These are phyloP conservation scores for Tritrichomonas foetus DNA, from an alignment of 208 protist genomes.

Conservation along the genomic window DNA sequence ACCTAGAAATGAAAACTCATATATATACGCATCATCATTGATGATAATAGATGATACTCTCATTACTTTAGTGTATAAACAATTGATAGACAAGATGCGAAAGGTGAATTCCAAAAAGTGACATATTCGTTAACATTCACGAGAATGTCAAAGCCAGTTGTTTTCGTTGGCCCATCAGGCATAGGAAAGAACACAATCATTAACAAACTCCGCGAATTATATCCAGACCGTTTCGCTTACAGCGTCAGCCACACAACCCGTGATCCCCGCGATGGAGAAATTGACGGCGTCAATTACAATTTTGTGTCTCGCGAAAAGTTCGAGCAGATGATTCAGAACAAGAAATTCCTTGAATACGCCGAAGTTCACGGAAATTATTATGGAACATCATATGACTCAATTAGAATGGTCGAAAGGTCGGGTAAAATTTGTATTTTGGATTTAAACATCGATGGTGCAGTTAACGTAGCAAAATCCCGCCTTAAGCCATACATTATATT, in stretches of 20 bases:
- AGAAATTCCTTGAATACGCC: slow-evolving; percentile 63
- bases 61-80: too few relatives aligned
- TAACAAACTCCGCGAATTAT: slow-evolving; percentile 58
- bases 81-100: too few relatives aligned
- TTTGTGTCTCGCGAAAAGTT: slow-evolving; percentile 57
- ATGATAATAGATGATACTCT: too few relatives aligned
- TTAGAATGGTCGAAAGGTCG: slow-evolving; percentile 47
- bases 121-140: too few relatives aligned
- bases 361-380: slow-evolving; percentile 66
- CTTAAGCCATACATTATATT: neutral
- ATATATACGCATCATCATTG: too few relatives aligned
- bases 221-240: slow-evolving; percentile 62
- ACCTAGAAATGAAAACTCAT: too few relatives aligned
- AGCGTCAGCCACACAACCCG: slow-evolving; percentile 66
- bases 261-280: slow-evolving; percentile 56
- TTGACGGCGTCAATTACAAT: slow-evolving; percentile 60
- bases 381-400: slow-evolving; percentile 58
- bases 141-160: slow-evolving; percentile 29
- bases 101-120: too few relatives aligned
- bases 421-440: slow-evolving; percentile 64
- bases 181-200: slow-evolving; percentile 57
- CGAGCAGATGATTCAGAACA: slow-evolving; percentile 57
- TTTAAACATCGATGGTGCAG: slow-evolving; percentile 66
- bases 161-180: slow-evolving; percentile 50
- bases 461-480: slow-evolving; percentile 44